Conservation (phyloP, 768 basidiomycete genomes). For the Solioccasus polychromus region DNA sequence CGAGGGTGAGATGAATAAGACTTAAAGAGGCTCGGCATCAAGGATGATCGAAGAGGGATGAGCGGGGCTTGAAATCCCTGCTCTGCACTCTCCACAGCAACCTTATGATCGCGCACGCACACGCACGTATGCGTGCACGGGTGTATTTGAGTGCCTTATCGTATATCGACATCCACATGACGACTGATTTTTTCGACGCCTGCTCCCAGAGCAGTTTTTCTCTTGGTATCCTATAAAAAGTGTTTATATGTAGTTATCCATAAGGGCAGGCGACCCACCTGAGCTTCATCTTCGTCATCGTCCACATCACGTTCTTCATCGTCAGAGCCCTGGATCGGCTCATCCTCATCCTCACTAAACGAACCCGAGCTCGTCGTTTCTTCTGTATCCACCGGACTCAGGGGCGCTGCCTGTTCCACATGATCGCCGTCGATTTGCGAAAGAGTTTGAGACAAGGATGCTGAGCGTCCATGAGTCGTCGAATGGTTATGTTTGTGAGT, state of each 20-base stretch:
- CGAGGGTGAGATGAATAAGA: background rate
- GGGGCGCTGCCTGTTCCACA: background rate
- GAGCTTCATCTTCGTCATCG: slow-evolving; percentile 17
- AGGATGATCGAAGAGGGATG: slow-evolving; percentile 11
- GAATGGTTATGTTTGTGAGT: slow-evolving; percentile 8
- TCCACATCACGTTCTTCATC: slow-evolving; percentile 17
- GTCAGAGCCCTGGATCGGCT: slow-evolving; percentile 3
- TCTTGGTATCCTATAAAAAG: slow-evolving; percentile 18
- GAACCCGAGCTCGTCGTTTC: slow-evolving; percentile 9
- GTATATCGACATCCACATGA: slow-evolving; percentile 25
- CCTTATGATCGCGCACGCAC: background rate
- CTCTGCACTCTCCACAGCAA: slow-evolving; percentile 4
- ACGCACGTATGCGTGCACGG: background rate
- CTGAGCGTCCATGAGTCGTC: background rate
- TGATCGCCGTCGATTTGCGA: slow-evolving; percentile 5
- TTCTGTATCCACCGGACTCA: slow-evolving; percentile 12
- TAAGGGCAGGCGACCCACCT: slow-evolving; percentile 12
- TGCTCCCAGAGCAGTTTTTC: slow-evolving; percentile 34
- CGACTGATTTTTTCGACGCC: slow-evolving; percentile 37
- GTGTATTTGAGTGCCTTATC: slow-evolving; percentile 11
- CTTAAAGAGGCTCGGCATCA: background rate
- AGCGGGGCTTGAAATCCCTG: slow-evolving; percentile 5
- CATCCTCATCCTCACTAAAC: slow-evolving; percentile 13
- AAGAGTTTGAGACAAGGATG: slow-evolving; percentile 1
- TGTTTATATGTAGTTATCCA: slow-evolving; percentile 2